Evolutionary conservation across 768 basidiomycete genomes (phyloP), one percentile per base, ranked within the genome.

Genomic region (Tylopilus rubrobrunneus): DNA sequence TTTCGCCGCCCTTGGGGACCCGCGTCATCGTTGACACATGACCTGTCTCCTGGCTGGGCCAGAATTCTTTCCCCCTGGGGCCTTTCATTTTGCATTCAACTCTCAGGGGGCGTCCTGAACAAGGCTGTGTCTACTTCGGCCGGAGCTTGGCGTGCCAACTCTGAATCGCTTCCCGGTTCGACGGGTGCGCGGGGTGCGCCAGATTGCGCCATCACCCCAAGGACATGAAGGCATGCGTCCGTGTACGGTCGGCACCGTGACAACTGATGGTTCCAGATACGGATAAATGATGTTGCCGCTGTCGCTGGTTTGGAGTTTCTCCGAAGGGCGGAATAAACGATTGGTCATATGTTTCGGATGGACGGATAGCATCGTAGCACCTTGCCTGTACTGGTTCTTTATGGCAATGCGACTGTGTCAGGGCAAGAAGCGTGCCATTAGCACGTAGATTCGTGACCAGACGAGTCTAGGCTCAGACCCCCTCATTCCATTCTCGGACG

Each of bases 131-230:
- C 14, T 40, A 10, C 10, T 29, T 37, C 21, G 29, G 14, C 45
- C 59, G 55, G 55, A 52, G 19, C 59, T 61, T 29, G 36, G 36
- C 5, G 14, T 37, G 14, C 33, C 23, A 52, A 40, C 56, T 40
- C 21, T 57, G n/a, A 39, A 43, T 52, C 3, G 15, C 14, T 29
- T 17, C 10, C 27, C 37, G 27, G 40, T 47, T 54, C 40, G 7
- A 45, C 25, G 25, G 25, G 25, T 19, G 19, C 19, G 19, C 19
- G 19, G 19, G 19, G 19, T 19, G 31, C 17, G 37, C 49, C 21
- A 8, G 19, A 36, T 19, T 25, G 36, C 27, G 36, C 36, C 36
- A 10, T 34, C 2, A 17, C 15, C 11, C 31, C 23, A n/a, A 25
- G 39, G 29, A 14, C 21, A 14, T 23, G 29, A 29, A 23, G 29